Conservation (phyloP, 129 eudicot species). For the Flaveria trinervia region DNA sequence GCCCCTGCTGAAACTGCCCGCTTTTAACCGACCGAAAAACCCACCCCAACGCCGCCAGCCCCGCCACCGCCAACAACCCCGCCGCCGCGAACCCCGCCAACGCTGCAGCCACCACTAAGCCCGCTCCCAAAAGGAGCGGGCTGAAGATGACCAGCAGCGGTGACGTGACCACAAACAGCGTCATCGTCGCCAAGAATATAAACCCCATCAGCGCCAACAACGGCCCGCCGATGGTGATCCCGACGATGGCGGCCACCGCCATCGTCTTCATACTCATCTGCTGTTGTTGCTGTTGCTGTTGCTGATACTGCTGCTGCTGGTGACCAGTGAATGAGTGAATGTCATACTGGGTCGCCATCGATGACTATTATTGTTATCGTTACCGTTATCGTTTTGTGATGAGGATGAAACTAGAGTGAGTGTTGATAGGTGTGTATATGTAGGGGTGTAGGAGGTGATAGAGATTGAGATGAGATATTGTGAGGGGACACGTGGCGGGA, state of each 20-base stretch:
- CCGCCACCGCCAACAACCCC: constrained; percentile 36
- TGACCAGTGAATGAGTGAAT: background rate
- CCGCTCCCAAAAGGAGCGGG: constrained; percentile 44
- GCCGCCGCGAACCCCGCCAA: constrained; percentile 38
- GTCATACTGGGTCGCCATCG: constrained; percentile 7
- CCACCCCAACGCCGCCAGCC: constrained; percentile 31
- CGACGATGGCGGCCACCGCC: constrained; percentile 33
- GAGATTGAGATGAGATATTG: background rate
- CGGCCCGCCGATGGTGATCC: constrained; percentile 42
- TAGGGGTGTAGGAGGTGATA: constrained; percentile 12
- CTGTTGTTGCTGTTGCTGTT: constrained; percentile 10
- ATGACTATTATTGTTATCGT: background rate
- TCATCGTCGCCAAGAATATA: constrained; percentile 38
- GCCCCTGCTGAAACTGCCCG: background rate
- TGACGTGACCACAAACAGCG: constrained; percentile 32
- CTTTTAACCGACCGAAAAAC: constrained; percentile 22
- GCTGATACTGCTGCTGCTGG: background rate
- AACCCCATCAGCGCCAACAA: constrained; percentile 41
- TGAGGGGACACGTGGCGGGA: constrained; percentile 31
- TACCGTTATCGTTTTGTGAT: background rate
- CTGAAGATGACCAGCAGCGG: constrained; percentile 47
- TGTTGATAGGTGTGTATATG: constrained; percentile 7
- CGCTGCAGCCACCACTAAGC: constrained; percentile 28
- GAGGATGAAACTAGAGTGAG: background rate
- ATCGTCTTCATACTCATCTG: constrained; percentile 27